Percentiles rank a stretch among this genome's conserved stretches.
phyloP scores from a whole-genome alignment of 352 stramenopile genomes.

The Phytophthora capsici region DNA sequence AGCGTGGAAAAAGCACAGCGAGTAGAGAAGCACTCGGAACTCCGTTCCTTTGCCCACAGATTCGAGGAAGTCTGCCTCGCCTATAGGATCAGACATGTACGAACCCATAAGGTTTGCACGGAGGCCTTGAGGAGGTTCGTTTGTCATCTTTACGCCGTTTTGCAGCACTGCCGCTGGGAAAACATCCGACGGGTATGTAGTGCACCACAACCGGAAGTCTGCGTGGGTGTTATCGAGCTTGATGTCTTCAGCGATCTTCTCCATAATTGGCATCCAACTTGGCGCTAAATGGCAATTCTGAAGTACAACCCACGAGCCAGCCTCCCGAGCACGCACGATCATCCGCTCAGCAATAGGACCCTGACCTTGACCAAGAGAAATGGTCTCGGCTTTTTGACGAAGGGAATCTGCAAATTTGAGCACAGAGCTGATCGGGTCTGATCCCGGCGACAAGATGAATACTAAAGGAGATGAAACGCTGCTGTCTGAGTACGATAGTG shows the following conservation, averaged over 20 bases:
- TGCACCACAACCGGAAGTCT: conserved; percentile 95
- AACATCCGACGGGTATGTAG: conserved; percentile 93
- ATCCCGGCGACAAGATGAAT: conserved; percentile 93
- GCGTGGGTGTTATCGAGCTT: conserved; percentile 82
- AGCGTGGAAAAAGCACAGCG: conserved; percentile 93
- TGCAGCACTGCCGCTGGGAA: conserved; percentile 94
- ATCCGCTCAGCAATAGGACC: conserved; percentile 91
- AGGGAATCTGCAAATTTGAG: conserved; percentile 90
- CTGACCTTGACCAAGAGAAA: conserved; percentile 93
- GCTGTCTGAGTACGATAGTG: conserved; percentile 89
- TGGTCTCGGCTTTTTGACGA: conserved; percentile 82
- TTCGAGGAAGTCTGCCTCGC: conserved; percentile 89
- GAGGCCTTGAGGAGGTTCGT: conserved; percentile 93
- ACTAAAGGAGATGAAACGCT: conserved; percentile 88
- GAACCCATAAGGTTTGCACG: conserved; percentile 92
- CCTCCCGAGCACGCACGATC: conserved; percentile 82
- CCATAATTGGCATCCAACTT: conserved; percentile 95
- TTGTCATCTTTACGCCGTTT: conserved; percentile 98
- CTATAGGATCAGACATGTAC: conserved; percentile 93
- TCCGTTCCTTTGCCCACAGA: conserved; percentile 74
- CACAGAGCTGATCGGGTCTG: conserved; percentile 91
- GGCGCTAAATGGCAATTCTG: conserved; percentile 92
- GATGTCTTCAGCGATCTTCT: conserved; percentile 91
- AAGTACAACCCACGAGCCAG: conserved; percentile 91
- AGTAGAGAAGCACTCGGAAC: conserved; percentile 91